A percentile compares a stretch with the other conserved stretches of the same genome.
Conservation (phyloP, 1,139 yeast genomes). For the Saccharomyces hybrid region DNA sequence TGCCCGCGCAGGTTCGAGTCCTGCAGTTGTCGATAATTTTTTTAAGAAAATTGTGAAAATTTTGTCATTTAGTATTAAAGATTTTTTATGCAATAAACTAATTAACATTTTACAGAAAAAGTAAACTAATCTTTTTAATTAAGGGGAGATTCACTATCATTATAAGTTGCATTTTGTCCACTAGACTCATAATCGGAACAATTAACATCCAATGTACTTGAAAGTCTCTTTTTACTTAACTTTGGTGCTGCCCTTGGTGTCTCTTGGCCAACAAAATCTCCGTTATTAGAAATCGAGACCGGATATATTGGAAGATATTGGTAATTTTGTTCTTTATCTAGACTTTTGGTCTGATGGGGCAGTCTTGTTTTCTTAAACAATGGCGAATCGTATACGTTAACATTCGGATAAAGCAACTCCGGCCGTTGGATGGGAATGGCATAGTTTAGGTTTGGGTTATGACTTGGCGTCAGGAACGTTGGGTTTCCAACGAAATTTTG, state of each 20-base stretch:
- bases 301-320: not conserved
- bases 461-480: not conserved
- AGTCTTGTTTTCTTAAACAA: not conserved
- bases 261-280: not conserved
- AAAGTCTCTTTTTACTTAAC: not conserved
- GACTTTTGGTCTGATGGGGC: not conserved
- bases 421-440: not conserved
- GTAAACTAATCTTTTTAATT: not conserved
- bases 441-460: constrained; percentile 10
- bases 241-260: not conserved
- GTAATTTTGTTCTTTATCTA: not conserved
- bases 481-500: not conserved
- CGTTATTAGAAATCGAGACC: not conserved
- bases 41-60: not conserved
- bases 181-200: not conserved
- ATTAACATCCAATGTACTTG: not conserved
- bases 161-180: not conserved
- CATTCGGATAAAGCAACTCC: not conserved
- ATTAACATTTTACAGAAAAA: not conserved
- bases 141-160: not conserved
- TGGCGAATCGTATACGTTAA: not conserved
- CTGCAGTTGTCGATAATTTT: constrained; percentile 32
- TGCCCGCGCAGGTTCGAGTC: constrained; percentile 37
- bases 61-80: no score
- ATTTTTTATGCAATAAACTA: not conserved